Evolutionary conservation across 768 basidiomycete genomes (phyloP).

Genomic region (Auricularia auricula-judae): DNA sequence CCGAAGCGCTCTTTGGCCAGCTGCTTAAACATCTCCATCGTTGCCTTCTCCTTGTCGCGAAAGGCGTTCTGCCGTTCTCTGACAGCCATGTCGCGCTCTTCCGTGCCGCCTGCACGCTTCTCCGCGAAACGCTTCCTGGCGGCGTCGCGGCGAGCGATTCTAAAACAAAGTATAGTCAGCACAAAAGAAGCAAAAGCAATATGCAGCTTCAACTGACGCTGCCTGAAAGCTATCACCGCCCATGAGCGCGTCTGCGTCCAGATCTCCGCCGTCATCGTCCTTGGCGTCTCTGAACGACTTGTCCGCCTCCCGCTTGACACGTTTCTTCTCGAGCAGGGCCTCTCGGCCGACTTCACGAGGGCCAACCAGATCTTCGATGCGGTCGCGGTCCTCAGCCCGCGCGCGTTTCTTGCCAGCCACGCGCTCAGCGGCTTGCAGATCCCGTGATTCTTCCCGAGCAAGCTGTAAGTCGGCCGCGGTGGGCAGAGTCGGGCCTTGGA

Average conservation of each 20-base stretch:
- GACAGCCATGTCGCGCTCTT: conserved; percentile 22
- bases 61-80: conserved; percentile 54
- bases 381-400: conserved; percentile 51
- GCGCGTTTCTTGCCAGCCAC: conserved; percentile 56
- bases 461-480: conserved; percentile 57
- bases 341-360: conserved; percentile 77
- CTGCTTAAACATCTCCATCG: conserved; percentile 94
- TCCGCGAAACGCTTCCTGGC: conserved; percentile 53
- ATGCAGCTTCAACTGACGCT: conserved; percentile 34
- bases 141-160: conserved; percentile 65
- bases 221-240: conserved; percentile 76
- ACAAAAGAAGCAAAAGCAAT: neutral
- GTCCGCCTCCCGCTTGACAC: conserved; percentile 60
- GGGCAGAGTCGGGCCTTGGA: conserved; percentile 61
- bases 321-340: conserved; percentile 79
- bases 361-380: conserved; percentile 66
- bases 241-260: conserved; percentile 67
- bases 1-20: conserved; percentile 85
- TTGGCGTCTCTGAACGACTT: conserved; percentile 56
- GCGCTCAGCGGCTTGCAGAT: conserved; percentile 41
- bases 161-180: conserved; percentile 18
- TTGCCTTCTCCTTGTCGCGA: conserved; percentile 76
- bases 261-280: conserved; percentile 68
- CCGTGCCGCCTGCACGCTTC: conserved; percentile 18
- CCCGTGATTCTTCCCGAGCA: conserved; percentile 50